Evolutionary conservation across 768 basidiomycete species (phyloP).

Genomic region (Suillus bovinus): DNA sequence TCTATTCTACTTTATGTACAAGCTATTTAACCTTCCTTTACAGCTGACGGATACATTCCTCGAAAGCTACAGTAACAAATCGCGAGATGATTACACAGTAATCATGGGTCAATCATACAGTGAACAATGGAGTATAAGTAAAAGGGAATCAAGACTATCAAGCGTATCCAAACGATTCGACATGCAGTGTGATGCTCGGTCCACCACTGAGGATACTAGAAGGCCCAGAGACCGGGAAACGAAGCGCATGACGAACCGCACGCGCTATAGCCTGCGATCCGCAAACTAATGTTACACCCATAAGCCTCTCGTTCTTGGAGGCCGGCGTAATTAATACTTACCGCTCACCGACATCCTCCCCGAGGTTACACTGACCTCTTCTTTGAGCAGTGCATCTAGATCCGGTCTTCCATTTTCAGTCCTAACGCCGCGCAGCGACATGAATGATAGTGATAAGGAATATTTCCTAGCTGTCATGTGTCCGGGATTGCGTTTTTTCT

Average conservation of each 20-base stretch:
- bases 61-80: background rate
- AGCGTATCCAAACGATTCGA: slow-evolving; percentile 44
- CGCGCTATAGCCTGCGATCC: slow-evolving; percentile 43
- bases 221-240: slow-evolving; percentile 34
- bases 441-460: slow-evolving; percentile 11
- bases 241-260: slow-evolving; percentile 41
- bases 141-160: slow-evolving; percentile 11
- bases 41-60: background rate
- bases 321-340: slow-evolving; percentile 32
- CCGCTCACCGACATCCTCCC: slow-evolving; percentile 51
- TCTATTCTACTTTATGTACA: background rate
- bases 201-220: slow-evolving; percentile 33
- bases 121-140: background rate
- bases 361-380: slow-evolving; percentile 35
- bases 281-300: slow-evolving; percentile 40
- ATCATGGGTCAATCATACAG: background rate
- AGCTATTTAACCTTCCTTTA: background rate
- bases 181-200: slow-evolving; percentile 38
- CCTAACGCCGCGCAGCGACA: slow-evolving; percentile 25
- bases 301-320: background rate
- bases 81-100: background rate
- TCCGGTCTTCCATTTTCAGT: slow-evolving; percentile 45
- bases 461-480: background rate
- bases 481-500: slow-evolving; percentile 13
- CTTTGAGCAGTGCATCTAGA: slow-evolving; percentile 34